Evolutionary conservation across 2,329 filamentous ascomycete genomes (phyloP), one percentile per base, ranked within the genome.

Genomic region (Ophiocordyceps camponoti-floridani): DNA sequence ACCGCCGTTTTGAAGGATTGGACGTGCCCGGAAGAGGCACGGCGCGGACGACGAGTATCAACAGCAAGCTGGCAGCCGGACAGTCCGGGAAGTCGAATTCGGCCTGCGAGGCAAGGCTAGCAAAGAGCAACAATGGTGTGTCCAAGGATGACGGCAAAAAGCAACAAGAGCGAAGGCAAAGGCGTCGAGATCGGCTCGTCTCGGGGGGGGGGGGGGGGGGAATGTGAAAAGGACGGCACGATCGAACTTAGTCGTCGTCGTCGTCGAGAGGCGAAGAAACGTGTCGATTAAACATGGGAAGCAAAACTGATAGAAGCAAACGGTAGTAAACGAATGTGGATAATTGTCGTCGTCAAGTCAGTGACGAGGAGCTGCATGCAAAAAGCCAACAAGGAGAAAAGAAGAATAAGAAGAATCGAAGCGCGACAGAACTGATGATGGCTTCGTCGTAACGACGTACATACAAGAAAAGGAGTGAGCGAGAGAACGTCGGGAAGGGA

Each of bases 1-100:
- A 84, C 77, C 72, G 83, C 82, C 82, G 82, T 88, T 75, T 75
- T 87, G 81, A 72, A 66, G 53, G 59, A 75, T 71, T 68, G 67
- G 63, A 70, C 72, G 75, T 71, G 73, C 71, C 60, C 51, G 43
- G 46, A 50, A 55, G 56, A 68, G 72, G 69, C 72, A 74, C 37
- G 28, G 28, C 28, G 28, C 28, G 28, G 12, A 30, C 9, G 28
- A 23, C 23, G 28, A 30, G 28, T 4, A 30, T 30, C 28, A 30
- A 30, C 28, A 30, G 28, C 27, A 18, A 30, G n/a, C n/a, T 5
- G 23, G 40, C 8, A 8, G 41, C 16, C 11, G n/a, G 41, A 28
- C 13, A 2, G n/a, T n/a, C 12, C 9, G 42, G n/a, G 12, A 35
- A 16, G n/a, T 48, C 47, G 48, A 50, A 47, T 46, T 23, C 47